Evolutionary conservation across 2,329 filamentous ascomycete species (phyloP).

Genomic region (Venturia carpophila): DNA sequence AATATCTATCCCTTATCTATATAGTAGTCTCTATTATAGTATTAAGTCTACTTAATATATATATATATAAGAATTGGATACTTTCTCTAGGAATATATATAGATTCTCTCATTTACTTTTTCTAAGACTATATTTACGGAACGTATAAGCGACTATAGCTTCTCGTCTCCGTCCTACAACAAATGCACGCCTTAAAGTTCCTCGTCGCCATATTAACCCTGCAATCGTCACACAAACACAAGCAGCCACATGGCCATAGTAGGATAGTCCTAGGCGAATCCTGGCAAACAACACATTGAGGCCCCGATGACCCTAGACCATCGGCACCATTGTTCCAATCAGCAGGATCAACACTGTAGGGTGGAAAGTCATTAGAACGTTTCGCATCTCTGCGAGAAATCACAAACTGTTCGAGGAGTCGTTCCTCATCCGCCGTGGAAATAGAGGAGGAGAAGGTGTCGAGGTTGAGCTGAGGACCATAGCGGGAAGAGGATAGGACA

Average conservation of each 20-base stretch:
- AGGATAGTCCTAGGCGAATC: slow-evolving; percentile 77
- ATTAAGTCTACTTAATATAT: too few species aligned
- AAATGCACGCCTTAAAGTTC: slow-evolving; percentile 94
- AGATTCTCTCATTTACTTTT: too few species aligned
- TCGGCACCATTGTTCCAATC: slow-evolving; percentile 63
- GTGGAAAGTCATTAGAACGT: slow-evolving; percentile 20
- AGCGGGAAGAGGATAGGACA: slow-evolving; percentile 48
- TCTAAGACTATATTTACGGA: slow-evolving; percentile 42
- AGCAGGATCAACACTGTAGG: slow-evolving; percentile 28
- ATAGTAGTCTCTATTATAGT: too few species aligned
- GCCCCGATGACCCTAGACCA: slow-evolving; percentile 64
- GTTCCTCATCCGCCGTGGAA: slow-evolving; percentile 47
- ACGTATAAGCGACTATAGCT: slow-evolving; percentile 91
- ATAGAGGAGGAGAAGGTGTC: slow-evolving; percentile 27
- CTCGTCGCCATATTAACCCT: slow-evolving; percentile 90
- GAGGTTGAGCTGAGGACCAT: slow-evolving; percentile 30
- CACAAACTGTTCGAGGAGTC: slow-evolving; percentile 52
- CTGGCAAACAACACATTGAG: slow-evolving; percentile 91
- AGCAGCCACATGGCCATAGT: slow-evolving; percentile 91
- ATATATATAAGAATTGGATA: too few species aligned
- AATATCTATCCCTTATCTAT: too few species aligned
- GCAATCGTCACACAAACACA: slow-evolving; percentile 92
- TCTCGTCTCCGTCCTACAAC: slow-evolving; percentile 77
- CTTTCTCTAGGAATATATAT: too few species aligned
- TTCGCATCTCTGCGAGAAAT: slow-evolving; percentile 42